Evolutionary conservation across 805 yeast species (phyloP).

Genomic region (Candida alai): DNA sequence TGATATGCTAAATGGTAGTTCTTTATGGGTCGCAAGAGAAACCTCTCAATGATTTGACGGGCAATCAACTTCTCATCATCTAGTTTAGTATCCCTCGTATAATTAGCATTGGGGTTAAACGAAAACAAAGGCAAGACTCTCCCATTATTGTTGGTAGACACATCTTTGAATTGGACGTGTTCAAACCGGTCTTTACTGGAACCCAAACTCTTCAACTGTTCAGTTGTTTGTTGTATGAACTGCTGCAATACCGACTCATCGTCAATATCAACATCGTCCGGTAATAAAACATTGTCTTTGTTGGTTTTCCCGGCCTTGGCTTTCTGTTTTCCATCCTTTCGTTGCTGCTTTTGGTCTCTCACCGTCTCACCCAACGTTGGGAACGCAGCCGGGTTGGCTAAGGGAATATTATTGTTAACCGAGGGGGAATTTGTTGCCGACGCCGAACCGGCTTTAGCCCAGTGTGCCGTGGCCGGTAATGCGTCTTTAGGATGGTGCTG

Average conservation of each 20-base stretch:
- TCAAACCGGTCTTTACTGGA: slow-evolving; percentile 28
- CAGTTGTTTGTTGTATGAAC: slow-evolving; percentile 47
- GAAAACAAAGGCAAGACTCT: slow-evolving; percentile 46
- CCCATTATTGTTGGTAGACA: slow-evolving; percentile 8
- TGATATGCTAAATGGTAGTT: slow-evolving; percentile 44
- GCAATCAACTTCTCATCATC: slow-evolving; percentile 35
- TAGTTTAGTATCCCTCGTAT: slow-evolving; percentile 28
- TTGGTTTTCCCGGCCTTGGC: slow-evolving; percentile 25
- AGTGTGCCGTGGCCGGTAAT: slow-evolving; percentile 69
- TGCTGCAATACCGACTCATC: slow-evolving; percentile 43
- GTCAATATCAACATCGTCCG: slow-evolving; percentile 48
- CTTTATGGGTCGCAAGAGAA: slow-evolving; percentile 38
- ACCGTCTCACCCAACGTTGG: slow-evolving; percentile 53
- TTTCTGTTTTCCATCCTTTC: slow-evolving; percentile 14
- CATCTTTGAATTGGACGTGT: slow-evolving; percentile 29
- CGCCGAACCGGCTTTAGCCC: slow-evolving; percentile 40
- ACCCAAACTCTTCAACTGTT: slow-evolving; percentile 35
- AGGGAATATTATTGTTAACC: slow-evolving; percentile 27
- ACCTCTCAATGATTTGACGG: slow-evolving; percentile 38
- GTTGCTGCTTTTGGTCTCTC: slow-evolving; percentile 33
- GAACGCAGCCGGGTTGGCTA: slow-evolving; percentile 52
- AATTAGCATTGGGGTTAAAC: slow-evolving; percentile 30
- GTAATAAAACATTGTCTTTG: slow-evolving; percentile 30
- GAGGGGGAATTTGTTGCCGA: slow-evolving; percentile 35
- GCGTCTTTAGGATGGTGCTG: slow-evolving; percentile 27